Percentiles rank a stretch among this genome's conserved stretches.
Conservation (phyloP, 129 eudicot species). For the Chrysanthemum makinoi region DNA sequence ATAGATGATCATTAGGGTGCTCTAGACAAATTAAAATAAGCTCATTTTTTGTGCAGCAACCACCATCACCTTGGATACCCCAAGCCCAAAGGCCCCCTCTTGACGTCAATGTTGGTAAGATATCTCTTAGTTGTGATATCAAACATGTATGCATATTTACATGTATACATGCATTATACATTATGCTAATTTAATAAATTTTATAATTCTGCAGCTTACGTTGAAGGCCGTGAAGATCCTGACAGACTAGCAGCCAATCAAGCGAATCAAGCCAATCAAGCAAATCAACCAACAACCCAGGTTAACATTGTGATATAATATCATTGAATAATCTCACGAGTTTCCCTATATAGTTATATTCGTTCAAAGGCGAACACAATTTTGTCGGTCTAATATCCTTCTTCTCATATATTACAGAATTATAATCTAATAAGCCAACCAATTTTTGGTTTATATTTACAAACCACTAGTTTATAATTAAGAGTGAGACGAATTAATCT, state of each 20-base stretch:
- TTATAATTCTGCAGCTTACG: constrained; percentile 55
- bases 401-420: constrained; percentile 11
- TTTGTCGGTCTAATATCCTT: constrained; percentile 1
- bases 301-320: constrained; percentile 33
- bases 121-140: constrained; percentile 4
- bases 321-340: not conserved
- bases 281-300: constrained; percentile 70
- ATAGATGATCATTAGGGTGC: too few relatives aligned
- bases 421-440: constrained; percentile 17
- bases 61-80: constrained; percentile 84
- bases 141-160: constrained; percentile 13
- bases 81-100: constrained; percentile 88
- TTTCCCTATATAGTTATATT: constrained; percentile 19
- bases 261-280: too few relatives aligned
- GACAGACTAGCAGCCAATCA: constrained; percentile 61
- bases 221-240: constrained; percentile 83
- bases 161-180: constrained; percentile 6
- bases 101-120: constrained; percentile 96
- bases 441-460: constrained; percentile 17
- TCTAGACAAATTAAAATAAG: too few relatives aligned
- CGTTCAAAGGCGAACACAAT: constrained; percentile 15
- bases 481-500: constrained; percentile 3
- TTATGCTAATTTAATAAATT: constrained; percentile 4
- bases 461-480: constrained; percentile 1
- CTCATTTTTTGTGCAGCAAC: constrained; percentile 59